Percentiles rank a stretch among this genome's conserved stretches.
These are phyloP conservation scores for Mycosphaerella arachidis DNA, from an alignment of 2,329 filamentous ascomycete species.

Conservation along the genomic window DNA sequence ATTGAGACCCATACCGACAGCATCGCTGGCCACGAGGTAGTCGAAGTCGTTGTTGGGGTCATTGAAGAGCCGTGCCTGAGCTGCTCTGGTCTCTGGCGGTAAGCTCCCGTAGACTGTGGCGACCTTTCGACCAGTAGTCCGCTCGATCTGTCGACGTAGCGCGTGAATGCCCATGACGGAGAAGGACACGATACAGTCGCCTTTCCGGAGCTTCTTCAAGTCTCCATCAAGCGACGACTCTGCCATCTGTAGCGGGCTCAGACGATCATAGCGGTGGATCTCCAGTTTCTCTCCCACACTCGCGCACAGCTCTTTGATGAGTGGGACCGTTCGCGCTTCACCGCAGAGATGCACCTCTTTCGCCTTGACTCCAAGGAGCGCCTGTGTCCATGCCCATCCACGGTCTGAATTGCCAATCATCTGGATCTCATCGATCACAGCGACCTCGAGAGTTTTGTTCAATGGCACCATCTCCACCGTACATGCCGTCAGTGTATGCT, in stretches of 20 bases:
- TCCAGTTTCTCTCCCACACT: conserved; percentile 76
- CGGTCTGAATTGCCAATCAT: conserved; percentile 81
- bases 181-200: conserved; percentile 86
- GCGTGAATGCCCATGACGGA: conserved; percentile 76
- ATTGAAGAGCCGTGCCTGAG: conserved; percentile 91
- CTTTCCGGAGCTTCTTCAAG: conserved; percentile 69
- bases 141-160: conserved; percentile 73
- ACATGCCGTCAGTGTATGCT: conserved; percentile 64
- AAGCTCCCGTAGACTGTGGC: conserved; percentile 90
- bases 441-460: conserved; percentile 68
- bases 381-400: conserved; percentile 93
- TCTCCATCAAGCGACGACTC: conserved; percentile 58
- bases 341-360: conserved; percentile 91
- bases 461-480: conserved; percentile 86
- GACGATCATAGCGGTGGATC: conserved; percentile 75
- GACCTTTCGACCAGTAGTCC: conserved; percentile 69
- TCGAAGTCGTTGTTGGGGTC: conserved; percentile 95
- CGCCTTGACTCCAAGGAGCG: conserved; percentile 78
- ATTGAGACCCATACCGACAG: conserved; percentile 96
- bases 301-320: conserved; percentile 73
- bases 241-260: conserved; percentile 72
- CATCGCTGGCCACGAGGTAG: conserved; percentile 87
- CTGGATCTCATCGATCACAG: conserved; percentile 97
- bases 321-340: conserved; percentile 73
- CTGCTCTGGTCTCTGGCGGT: conserved; percentile 85